Evolutionary conservation across 2,329 filamentous ascomycete genomes (phyloP).

Genomic region (Lithohypha guttulata): DNA sequence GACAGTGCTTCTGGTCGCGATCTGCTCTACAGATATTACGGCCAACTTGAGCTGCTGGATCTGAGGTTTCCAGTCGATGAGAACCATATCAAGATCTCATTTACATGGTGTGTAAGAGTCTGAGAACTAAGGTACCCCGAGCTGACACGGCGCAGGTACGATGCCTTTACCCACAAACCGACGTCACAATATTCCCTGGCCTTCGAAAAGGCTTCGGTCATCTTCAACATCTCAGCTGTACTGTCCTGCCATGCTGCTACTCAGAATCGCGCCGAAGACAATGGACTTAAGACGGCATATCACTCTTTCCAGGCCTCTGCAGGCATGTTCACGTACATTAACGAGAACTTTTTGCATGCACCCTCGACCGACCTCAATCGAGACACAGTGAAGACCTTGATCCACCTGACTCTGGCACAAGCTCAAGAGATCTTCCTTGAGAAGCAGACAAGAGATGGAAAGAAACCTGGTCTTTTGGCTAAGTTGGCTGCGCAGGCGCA

Average conservation of each 20-base stretch:
- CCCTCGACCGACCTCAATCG: conserved; percentile 91
- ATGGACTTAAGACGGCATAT: conserved; percentile 89
- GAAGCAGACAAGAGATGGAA: conserved; percentile 85
- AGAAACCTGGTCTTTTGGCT: conserved; percentile 82
- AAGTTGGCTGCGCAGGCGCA: conserved; percentile 88
- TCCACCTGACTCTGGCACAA: conserved; percentile 86
- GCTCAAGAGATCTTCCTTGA: conserved; percentile 96
- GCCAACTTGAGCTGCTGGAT: conserved; percentile 88
- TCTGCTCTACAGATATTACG: conserved; percentile 92
- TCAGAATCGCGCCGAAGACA: conserved; percentile 84
- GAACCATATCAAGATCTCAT: conserved; percentile 97
- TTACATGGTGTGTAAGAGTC: conserved; percentile 62
- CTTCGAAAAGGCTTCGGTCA: conserved; percentile 97
- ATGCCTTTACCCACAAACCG: conserved; percentile 98
- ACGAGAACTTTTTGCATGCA: conserved; percentile 96
- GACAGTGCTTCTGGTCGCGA: conserved; percentile 91
- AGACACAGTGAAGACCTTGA: conserved; percentile 90
- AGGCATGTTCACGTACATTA: conserved; percentile 99
- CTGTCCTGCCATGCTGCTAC: conserved; percentile 89
- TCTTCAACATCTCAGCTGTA: conserved; percentile 98
- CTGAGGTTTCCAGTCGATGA: conserved; percentile 94
- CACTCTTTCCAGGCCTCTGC: conserved; percentile 97
- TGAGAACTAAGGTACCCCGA: too few species aligned
- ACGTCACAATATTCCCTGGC: conserved; percentile 93
- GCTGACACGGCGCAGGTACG: conserved; percentile 58